These are phyloP conservation scores for Alternaria sp. DNA, from an alignment of 2,329 filamentous ascomycete species.

Conservation along the genomic window DNA sequence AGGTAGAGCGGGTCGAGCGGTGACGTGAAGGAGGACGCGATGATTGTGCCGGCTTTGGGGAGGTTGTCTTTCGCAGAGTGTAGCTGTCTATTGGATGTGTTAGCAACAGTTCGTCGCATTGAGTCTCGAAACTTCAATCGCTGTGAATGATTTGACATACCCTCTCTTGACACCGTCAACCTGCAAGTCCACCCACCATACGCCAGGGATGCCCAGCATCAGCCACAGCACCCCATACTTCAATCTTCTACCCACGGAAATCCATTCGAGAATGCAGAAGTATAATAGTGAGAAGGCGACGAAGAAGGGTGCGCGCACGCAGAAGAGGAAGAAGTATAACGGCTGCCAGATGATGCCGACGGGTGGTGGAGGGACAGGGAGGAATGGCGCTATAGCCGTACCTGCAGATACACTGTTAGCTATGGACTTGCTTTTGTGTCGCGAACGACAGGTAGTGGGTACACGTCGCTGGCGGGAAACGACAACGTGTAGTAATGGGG, in stretches of 20 bases:
- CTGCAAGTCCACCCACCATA: constrained; percentile 99
- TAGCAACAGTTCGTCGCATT: constrained; percentile 3
- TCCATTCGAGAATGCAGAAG: constrained; percentile 81
- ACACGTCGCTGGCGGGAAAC: background rate
- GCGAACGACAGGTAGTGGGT: background rate
- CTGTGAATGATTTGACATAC: constrained; percentile 50
- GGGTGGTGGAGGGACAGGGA: constrained; percentile 74
- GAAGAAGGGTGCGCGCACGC: constrained; percentile 80
- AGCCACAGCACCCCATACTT: constrained; percentile 89
- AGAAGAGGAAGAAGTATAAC: constrained; percentile 74
- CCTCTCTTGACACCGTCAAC: constrained; percentile 96
- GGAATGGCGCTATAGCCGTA: constrained; percentile 94
- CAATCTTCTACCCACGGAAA: constrained; percentile 71
- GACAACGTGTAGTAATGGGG: background rate
- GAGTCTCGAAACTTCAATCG: background rate
- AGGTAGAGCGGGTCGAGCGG: constrained; percentile 94
- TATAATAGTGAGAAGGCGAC: constrained; percentile 71
- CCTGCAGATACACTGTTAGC: constrained; percentile 60
- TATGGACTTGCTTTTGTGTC: background rate
- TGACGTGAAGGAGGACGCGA: constrained; percentile 89
- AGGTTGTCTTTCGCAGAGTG: constrained; percentile 62
- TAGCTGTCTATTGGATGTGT: constrained; percentile 20
- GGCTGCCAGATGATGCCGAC: constrained; percentile 67
- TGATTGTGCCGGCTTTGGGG: constrained; percentile 79
- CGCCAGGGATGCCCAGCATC: constrained; percentile 84